Evolutionary conservation across 2,329 filamentous ascomycete species (phyloP).

Genomic region (Paecilomyces variotii): DNA sequence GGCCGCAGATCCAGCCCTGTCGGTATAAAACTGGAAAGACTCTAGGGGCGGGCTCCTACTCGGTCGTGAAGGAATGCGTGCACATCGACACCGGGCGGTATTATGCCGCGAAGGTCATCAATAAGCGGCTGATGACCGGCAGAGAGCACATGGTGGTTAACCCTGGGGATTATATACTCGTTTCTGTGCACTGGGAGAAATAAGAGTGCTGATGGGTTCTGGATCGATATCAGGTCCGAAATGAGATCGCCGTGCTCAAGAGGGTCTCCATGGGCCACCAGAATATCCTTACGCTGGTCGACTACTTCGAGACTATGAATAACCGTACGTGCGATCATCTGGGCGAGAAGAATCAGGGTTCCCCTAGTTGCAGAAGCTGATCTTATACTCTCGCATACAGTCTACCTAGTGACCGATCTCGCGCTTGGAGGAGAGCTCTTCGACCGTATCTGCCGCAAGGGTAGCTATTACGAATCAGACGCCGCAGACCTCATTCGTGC

Average conservation of each 20-base stretch:
- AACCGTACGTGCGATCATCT: constrained; percentile 52
- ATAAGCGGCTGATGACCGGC: constrained; percentile 95
- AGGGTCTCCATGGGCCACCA: constrained; percentile 98
- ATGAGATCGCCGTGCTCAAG: constrained; percentile 96
- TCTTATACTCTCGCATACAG: constrained; percentile 25
- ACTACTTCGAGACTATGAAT: constrained; percentile 99
- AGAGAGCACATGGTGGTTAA: constrained; percentile 86
- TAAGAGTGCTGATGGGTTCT: constrained; percentile 3
- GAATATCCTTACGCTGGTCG: constrained; percentile 94
- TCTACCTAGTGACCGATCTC: constrained; percentile 95
- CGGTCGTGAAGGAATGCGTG: constrained; percentile 96
- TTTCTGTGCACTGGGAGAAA: constrained; percentile 1
- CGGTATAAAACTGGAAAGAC: constrained; percentile 99
- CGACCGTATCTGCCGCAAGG: constrained; percentile 96
- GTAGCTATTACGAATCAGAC: constrained; percentile 96
- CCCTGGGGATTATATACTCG: constrained; percentile 2
- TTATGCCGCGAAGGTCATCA: constrained; percentile 98
- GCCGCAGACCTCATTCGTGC: constrained; percentile 91
- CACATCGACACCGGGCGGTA: constrained; percentile 97
- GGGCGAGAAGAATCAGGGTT: background rate
- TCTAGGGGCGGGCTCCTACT: constrained; percentile 91
- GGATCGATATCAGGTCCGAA: constrained; percentile 61
- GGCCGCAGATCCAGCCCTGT: constrained; percentile 78
- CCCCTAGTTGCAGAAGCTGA: constrained; percentile 8
- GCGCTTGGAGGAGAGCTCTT: constrained; percentile 95